Base-by-base conservation (phyloP, 148 eudicot species). In the Hydrangea macrophylla region DNA sequence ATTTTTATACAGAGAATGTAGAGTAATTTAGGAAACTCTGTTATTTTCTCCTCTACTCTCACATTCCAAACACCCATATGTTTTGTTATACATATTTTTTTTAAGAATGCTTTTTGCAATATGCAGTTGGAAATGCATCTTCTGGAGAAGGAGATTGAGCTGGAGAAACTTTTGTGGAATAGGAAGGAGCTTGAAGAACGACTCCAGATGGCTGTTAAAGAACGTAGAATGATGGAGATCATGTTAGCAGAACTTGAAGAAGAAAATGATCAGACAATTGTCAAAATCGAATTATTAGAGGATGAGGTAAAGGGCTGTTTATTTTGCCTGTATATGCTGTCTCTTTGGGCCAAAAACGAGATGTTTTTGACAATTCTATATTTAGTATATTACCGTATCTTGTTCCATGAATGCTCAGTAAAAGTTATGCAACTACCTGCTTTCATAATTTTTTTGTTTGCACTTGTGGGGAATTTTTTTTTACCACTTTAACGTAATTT, bases 161-260 rank as follows among this genome's bases (percentile, higher is more conserved):
- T 92, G 51, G 92, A 88, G 32, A 70, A 71, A 55, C 83, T 84
- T 64, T 27, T 76, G 1, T 86, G 85, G 94, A 81, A 76, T 54
- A 78, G 73, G 39, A 84, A 84, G 75, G 81, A 78, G 61, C 81
- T 90, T 50, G 78, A 80, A 64, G 82, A 77, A 53, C 79, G 73
- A 59, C 64, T 84, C 32, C 73, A 70, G 57, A 36, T 73, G 62
- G 84, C 84, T 22, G 64, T 72, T 64, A 88, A 83, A 80, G 93
- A 92, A 57, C 73, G 65, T 25, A 73, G 70, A 31, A 68, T 78
- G 76, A 64, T 86, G 81, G 86, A 90, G 65, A 72, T 75, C 12
- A 78, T 90, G 82, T 72, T 90, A 67, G 72, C 76, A 60, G 94
- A 92, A 74, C 64, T 90, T 70, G 98, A 90, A 80, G 88, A 84